A percentile compares a stretch with the other conserved stretches of the same genome.
Evolutionary conservation across 1,284 basidiomycete genomes (phyloP).

Genomic region (Malassezia equina): DNA sequence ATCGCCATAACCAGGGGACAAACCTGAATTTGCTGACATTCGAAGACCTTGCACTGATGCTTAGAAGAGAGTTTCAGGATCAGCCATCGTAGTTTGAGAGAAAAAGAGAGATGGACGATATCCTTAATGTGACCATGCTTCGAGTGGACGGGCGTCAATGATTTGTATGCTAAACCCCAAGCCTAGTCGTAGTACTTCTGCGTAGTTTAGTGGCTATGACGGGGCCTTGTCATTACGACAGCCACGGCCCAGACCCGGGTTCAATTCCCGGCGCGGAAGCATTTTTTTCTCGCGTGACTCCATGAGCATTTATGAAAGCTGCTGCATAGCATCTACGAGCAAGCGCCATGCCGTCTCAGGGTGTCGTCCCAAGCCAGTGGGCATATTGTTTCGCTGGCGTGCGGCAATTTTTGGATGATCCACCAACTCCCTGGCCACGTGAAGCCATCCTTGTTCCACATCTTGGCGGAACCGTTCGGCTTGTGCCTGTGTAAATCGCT

Average conservation of each 20-base stretch:
- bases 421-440: slow-evolving; percentile 22
- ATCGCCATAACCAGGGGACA: no score
- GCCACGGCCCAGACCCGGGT: slow-evolving; percentile 20
- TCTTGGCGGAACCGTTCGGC: slow-evolving; percentile 22
- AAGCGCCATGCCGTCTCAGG: slow-evolving; percentile 27
- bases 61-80: no score
- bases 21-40: no score
- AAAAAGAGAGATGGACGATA: no score
- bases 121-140: no score
- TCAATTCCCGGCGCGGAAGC: slow-evolving; percentile 23
- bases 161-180: no score
- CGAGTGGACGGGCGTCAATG: no score
- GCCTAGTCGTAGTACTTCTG: no score
- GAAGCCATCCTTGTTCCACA: slow-evolving; percentile 32
- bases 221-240: slow-evolving; percentile 16
- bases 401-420: neutral
- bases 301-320: neutral
- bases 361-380: slow-evolving; percentile 21
- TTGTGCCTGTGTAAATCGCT: slow-evolving; percentile 4
- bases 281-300: slow-evolving; percentile 9
- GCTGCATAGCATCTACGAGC: slow-evolving; percentile 7
- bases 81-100: no score
- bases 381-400: neutral
- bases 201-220: slow-evolving; percentile 23
- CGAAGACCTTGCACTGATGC: no score